Percentiles rank a stretch among this genome's conserved stretches.
Evolutionary conservation across 2,329 filamentous ascomycete species (phyloP).

Genomic region (Calycina herbarum): DNA sequence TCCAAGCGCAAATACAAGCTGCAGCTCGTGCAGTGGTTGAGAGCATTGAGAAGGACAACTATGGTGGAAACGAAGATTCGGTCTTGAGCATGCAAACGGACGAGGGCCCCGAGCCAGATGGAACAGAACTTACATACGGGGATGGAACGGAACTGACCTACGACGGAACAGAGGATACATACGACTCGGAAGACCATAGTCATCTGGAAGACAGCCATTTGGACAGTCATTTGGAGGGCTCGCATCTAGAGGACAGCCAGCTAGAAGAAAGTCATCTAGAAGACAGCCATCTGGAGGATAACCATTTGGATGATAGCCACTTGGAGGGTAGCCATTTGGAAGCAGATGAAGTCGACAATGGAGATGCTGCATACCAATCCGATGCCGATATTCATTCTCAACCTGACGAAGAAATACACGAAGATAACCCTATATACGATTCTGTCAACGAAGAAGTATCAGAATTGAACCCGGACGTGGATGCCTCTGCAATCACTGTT

Average conservation of each 20-base stretch:
- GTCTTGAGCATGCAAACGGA: conserved; percentile 38
- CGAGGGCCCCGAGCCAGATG: conserved; percentile 31
- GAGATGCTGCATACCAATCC: not conserved
- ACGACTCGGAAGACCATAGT: conserved; percentile 8
- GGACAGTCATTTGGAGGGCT: no score
- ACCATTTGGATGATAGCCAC: no score
- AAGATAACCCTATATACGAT: conserved; percentile 1
- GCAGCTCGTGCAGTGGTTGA: conserved; percentile 53
- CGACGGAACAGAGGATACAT: conserved; percentile 25
- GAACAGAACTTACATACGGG: conserved; percentile 35
- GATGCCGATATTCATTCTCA: no score
- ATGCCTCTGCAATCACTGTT: conserved; percentile 7
- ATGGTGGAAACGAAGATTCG: conserved; percentile 34
- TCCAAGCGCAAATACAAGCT: conserved; percentile 54
- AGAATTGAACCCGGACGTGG: conserved; percentile 3
- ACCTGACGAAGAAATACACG: no score
- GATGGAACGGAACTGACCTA: conserved; percentile 27
- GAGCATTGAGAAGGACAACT: conserved; percentile 45
- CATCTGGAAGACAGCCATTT: not conserved
- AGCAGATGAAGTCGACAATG: not conserved
- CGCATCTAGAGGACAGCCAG: not conserved
- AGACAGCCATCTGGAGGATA: no score
- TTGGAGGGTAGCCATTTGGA: not conserved
- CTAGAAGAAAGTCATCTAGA: not conserved
- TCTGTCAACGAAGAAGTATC: conserved; percentile 11